Evolutionary conservation across 1,284 basidiomycete species (phyloP).

Genomic region (Ganoderma boninense): DNA sequence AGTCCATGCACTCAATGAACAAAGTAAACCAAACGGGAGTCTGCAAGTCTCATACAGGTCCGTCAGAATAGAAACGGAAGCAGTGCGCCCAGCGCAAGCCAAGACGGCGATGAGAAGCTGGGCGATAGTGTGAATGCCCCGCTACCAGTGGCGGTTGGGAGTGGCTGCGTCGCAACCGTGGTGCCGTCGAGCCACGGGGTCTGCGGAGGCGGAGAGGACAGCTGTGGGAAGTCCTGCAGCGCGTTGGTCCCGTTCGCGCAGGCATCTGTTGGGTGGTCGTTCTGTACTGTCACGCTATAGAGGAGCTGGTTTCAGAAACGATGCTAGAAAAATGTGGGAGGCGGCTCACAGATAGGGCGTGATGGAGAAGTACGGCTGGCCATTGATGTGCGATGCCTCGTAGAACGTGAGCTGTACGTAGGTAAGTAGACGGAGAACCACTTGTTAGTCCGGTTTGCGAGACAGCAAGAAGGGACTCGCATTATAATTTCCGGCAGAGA

Average conservation of each 20-base stretch:
- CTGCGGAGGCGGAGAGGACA: conserved; percentile 36
- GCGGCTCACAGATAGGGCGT: conserved; percentile 48
- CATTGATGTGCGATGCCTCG: conserved; percentile 52
- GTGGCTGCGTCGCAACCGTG: conserved; percentile 32
- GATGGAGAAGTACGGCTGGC: conserved; percentile 50
- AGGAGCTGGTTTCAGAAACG: not conserved
- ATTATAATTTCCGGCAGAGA: conserved; percentile 57
- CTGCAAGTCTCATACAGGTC: not conserved
- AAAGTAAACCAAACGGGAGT: not conserved
- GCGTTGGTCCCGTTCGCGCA: conserved; percentile 48
- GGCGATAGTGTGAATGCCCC: conserved; percentile 3
- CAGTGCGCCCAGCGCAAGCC: conserved; percentile 7
- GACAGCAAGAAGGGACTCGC: conserved; percentile 39
- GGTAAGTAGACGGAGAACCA: not conserved
- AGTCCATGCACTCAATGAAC: not conserved
- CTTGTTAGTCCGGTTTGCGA: not conserved
- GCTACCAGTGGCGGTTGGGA: conserved; percentile 32
- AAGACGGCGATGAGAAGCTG: not conserved
- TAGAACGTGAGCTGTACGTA: conserved; percentile 55
- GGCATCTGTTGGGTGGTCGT: conserved; percentile 40
- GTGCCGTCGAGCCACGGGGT: conserved; percentile 40
- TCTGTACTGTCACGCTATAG: conserved; percentile 47
- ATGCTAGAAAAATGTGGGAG: not conserved
- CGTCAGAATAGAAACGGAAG: conserved; percentile 1
- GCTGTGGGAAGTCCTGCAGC: conserved; percentile 49